Conservation (phyloP, 106 monocot species). For the Hemerocallis citrina region DNA sequence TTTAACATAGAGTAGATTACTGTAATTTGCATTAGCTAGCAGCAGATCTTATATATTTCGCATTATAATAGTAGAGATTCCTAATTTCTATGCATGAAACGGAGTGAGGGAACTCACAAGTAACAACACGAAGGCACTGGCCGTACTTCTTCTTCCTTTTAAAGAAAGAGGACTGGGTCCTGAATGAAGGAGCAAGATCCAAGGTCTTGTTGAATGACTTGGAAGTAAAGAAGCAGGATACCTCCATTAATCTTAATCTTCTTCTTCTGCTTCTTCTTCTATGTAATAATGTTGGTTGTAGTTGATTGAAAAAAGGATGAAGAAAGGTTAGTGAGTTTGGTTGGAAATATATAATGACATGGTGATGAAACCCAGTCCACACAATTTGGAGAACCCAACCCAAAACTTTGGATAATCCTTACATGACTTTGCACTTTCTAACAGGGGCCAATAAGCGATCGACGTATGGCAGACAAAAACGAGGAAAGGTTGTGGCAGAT, state of each 20-base stretch:
- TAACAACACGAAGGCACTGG: background rate
- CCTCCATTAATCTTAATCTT: slow-evolving; percentile 37
- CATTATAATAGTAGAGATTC: too few relatives aligned
- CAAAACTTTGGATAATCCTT: background rate
- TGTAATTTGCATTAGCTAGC: too few relatives aligned
- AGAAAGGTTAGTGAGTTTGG: background rate
- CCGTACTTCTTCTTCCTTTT: background rate
- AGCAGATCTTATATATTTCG: too few relatives aligned
- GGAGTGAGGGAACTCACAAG: slow-evolving; percentile 30
- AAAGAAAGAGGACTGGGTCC: slow-evolving; percentile 7
- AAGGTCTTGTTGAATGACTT: slow-evolving; percentile 42
- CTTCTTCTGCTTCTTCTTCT: too few relatives aligned
- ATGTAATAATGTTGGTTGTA: too few relatives aligned
- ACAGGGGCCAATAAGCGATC: background rate
- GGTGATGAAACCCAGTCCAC: background rate
- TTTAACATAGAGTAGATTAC: too few relatives aligned
- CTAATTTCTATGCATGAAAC: too few relatives aligned
- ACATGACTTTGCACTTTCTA: background rate
- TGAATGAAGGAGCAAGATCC: slow-evolving; percentile 16
- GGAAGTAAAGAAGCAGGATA: slow-evolving; percentile 52
- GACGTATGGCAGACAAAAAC: background rate
- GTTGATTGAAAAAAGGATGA: background rate
- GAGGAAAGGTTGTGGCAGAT: background rate
- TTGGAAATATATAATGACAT: slow-evolving; percentile 1
- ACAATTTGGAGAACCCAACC: background rate